A percentile compares a stretch with the other conserved stretches of the same genome.
These are phyloP conservation scores for Amanita inopinata DNA, from an alignment of 768 basidiomycete species.

Conservation along the genomic window DNA sequence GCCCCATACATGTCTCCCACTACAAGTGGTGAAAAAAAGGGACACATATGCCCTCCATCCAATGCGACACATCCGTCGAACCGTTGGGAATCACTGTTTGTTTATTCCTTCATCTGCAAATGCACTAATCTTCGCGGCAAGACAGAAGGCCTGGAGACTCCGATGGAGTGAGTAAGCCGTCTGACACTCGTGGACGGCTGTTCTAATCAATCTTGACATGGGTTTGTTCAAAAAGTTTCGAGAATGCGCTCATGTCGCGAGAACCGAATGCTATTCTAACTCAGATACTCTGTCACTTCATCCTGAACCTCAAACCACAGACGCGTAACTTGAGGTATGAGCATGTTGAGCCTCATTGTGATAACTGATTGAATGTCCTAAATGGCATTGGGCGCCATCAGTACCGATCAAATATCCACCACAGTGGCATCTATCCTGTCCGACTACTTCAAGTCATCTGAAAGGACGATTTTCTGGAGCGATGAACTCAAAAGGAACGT, in stretches of 20 bases:
- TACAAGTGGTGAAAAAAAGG: constrained; percentile 23
- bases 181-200: constrained; percentile 12
- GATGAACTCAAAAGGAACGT: constrained; percentile 56
- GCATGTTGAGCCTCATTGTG: constrained; percentile 22
- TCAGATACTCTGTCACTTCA: constrained; percentile 63
- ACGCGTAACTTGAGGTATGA: constrained; percentile 85
- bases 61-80: constrained; percentile 65
- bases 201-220: constrained; percentile 21
- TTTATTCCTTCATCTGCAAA: constrained; percentile 78
- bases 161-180: constrained; percentile 65
- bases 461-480: constrained; percentile 76
- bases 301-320: constrained; percentile 75
- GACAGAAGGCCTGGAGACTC: constrained; percentile 68
- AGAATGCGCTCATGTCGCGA: constrained; percentile 64
- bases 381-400: constrained; percentile 29
- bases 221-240: constrained; percentile 44
- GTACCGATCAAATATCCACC: constrained; percentile 73
- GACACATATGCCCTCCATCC: constrained; percentile 48
- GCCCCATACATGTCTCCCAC: constrained; percentile 28
- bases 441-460: constrained; percentile 64
- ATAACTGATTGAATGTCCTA: constrained; percentile 18
- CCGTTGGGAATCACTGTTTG: constrained; percentile 82
- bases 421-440: constrained; percentile 61
- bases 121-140: constrained; percentile 70
- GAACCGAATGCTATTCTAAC: constrained; percentile 68